phyloP scores from a whole-genome alignment of 225 moss, liverwort and hornwort species.

The Rhytidiadelphus loreus region DNA sequence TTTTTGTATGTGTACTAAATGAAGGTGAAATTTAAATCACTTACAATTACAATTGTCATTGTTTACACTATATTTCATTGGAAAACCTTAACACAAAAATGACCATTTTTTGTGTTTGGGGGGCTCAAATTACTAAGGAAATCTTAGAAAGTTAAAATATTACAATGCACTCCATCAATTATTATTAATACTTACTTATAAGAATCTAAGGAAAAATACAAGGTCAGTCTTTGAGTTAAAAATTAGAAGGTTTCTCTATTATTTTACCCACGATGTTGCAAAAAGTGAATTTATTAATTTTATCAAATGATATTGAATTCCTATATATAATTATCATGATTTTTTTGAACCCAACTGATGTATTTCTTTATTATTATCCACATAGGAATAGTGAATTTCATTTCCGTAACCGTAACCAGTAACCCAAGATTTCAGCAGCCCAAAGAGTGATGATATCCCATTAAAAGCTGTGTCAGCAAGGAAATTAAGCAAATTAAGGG shows the following conservation, averaged over 20 bases:
- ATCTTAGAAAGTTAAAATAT: background rate
- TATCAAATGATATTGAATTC: no score
- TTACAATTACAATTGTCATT: background rate
- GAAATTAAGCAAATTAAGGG: background rate
- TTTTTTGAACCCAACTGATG: no score
- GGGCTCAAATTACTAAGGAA: accelerated
- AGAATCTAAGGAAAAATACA: background rate
- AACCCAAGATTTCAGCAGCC: background rate
- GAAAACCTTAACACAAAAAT: background rate
- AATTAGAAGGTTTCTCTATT: accelerated
- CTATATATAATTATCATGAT: no score
- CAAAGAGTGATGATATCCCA: background rate
- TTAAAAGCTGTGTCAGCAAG: background rate
- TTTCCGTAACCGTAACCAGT: no score
- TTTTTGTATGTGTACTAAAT: accelerated
- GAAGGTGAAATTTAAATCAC: background rate
- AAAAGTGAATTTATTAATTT: background rate
- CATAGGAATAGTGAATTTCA: background rate
- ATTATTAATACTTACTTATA: background rate
- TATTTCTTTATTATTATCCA: background rate
- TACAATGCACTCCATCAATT: background rate
- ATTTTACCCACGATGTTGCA: background rate
- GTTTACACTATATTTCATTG: background rate
- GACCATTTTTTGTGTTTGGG: accelerated
- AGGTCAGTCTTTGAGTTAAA: background rate